These are phyloP conservation scores for Phalaenopsis hybrid DNA, from an alignment of 116 monocot genomes.

Conservation along the genomic window DNA sequence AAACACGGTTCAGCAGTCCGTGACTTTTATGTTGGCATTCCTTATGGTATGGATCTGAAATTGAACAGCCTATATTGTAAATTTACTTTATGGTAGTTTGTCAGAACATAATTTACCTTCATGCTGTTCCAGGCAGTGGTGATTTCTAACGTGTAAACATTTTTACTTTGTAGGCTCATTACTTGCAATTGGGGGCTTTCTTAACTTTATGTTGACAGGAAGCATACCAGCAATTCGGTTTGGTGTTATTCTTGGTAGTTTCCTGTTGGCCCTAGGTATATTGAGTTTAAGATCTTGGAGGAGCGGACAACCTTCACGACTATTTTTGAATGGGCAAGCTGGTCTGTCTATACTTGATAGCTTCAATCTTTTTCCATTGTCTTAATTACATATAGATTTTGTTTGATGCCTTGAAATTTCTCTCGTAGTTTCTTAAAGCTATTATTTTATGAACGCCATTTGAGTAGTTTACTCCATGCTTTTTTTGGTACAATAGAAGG, in stretches of 20 bases:
- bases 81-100: background rate
- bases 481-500: background rate
- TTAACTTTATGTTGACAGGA: conserved; percentile 84
- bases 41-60: conserved; percentile 56
- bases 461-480: background rate
- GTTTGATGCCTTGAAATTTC: conserved; percentile 1
- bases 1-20: conserved; percentile 34
- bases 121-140: background rate
- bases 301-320: conserved; percentile 42
- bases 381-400: background rate
- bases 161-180: conserved; percentile 42
- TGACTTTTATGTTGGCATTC: conserved; percentile 82
- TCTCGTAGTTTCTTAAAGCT: background rate
- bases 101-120: background rate
- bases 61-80: background rate
- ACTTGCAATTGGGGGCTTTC: conserved; percentile 72
- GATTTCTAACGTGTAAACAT: background rate
- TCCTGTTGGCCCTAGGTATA: conserved; percentile 57
- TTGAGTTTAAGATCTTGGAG: conserved; percentile 70
- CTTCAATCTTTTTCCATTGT: background rate
- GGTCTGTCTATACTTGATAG: conserved; percentile 40
- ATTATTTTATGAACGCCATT: background rate
- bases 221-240: conserved; percentile 78
- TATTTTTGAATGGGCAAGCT: conserved; percentile 69
- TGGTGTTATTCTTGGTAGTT: conserved; percentile 76